These are phyloP conservation scores for Lagenidium sp. DNA, from an alignment of 352 stramenopile species.

Conservation along the genomic window DNA sequence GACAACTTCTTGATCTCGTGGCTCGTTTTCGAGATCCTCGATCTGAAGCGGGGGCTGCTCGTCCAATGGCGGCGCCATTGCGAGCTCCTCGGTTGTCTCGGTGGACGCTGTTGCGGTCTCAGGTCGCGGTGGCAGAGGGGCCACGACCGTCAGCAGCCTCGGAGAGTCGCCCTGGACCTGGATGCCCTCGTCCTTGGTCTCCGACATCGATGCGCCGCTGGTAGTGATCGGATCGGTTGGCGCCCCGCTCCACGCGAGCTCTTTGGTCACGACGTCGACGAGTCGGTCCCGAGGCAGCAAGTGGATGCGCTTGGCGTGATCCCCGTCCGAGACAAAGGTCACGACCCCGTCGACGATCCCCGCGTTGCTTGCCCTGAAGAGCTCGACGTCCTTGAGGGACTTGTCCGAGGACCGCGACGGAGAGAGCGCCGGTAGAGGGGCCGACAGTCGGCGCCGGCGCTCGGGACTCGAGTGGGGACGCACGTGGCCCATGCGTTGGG, in stretches of 20 bases:
- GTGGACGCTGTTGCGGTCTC: not conserved
- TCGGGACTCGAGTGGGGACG: slow-evolving; percentile 16
- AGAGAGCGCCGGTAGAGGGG: too few relatives aligned
- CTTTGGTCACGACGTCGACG: not conserved
- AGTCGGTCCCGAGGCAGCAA: not conserved
- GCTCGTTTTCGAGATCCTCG: too few relatives aligned
- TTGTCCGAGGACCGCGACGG: slow-evolving; percentile 6
- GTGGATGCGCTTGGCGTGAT: slow-evolving; percentile 1
- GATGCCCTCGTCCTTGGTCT: too few relatives aligned
- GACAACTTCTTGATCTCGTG: too few relatives aligned
- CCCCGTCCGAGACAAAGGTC: slow-evolving; percentile 3
- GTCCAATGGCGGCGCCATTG: not conserved
- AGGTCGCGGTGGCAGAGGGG: not conserved
- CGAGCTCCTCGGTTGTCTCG: not conserved
- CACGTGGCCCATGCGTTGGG: too few relatives aligned
- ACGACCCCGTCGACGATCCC: not conserved
- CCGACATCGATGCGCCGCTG: too few relatives aligned
- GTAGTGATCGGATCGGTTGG: too few relatives aligned
- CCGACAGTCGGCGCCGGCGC: slow-evolving; percentile 2
- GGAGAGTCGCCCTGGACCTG: too few relatives aligned
- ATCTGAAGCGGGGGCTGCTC: too few relatives aligned
- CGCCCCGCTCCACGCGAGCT: slow-evolving; percentile 8
- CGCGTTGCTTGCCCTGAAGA: not conserved
- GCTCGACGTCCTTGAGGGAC: not conserved
- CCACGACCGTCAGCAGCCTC: too few relatives aligned